These are phyloP conservation scores for Cytospora piceicola DNA, from an alignment of 2,329 filamentous ascomycete species.

Conservation along the genomic window DNA sequence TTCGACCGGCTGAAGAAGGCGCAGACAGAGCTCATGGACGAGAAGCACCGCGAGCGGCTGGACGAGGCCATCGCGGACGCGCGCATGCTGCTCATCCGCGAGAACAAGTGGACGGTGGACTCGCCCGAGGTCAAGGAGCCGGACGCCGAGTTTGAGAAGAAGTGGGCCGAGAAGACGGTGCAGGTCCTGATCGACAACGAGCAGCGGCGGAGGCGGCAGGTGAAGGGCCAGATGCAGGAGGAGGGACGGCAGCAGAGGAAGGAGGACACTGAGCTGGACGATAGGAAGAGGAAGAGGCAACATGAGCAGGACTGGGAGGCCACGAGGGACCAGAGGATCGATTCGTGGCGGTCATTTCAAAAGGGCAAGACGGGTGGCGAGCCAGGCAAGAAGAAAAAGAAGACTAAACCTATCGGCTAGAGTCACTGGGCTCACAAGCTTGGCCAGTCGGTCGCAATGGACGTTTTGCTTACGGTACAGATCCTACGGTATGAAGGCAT, in stretches of 20 bases:
- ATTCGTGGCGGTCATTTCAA: conserved; percentile 90
- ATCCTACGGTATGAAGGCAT: conserved; percentile 2
- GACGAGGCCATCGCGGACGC: conserved; percentile 97
- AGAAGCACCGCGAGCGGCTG: conserved; percentile 83
- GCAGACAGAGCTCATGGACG: conserved; percentile 87
- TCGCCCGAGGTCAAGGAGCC: conserved; percentile 83
- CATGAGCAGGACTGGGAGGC: conserved; percentile 96
- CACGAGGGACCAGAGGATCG: conserved; percentile 87
- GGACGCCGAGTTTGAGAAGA: conserved; percentile 68
- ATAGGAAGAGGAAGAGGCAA: conserved; percentile 82
- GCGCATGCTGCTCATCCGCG: conserved; percentile 90
- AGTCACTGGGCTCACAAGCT: neutral
- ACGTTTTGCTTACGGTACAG: conserved; percentile 22
- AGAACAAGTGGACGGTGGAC: conserved; percentile 91
- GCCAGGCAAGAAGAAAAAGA: conserved; percentile 60
- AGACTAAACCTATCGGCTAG: conserved; percentile 65
- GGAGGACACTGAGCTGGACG: conserved; percentile 82
- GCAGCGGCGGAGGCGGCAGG: conserved; percentile 77
- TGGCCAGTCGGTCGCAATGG: conserved; percentile 7
- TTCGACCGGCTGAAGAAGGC: conserved; percentile 97
- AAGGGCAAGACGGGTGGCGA: conserved; percentile 64
- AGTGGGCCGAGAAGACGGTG: conserved; percentile 90
- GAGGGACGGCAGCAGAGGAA: conserved; percentile 87
- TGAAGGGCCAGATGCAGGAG: conserved; percentile 95
- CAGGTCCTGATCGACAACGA: conserved; percentile 93